Base-by-base conservation (phyloP, 768 basidiomycete genomes). In the Pholiota microspora region DNA sequence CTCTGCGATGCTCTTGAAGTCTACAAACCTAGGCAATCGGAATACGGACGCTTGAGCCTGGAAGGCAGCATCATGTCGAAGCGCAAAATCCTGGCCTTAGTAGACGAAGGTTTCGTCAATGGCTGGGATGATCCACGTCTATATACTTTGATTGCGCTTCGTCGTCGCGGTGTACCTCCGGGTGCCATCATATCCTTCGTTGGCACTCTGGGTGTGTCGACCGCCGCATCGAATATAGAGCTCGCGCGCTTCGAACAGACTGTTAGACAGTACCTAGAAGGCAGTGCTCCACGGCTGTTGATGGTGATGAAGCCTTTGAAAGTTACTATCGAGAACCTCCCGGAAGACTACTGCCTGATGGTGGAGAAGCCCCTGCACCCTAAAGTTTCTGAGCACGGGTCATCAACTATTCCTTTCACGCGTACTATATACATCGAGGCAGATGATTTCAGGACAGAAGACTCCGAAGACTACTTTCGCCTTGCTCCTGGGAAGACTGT, bases 81-180 rank as follows among this genome's bases (percentile, higher is more conserved):
- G 71, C 89, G 97, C 16, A 98, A 98, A 70, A 91, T 99, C 63
- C 76, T 88, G 54, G 82, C 86, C 47, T 84, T 99, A 7, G 97
- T 99, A 45, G 84, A 89, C 45, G 85, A 89, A 59, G 81, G 82
- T 5, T 82, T 91, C 62, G 96, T 99, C 46, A 79, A 71, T 31
- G 96, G 89, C 15, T 99, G 97, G 97, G 94, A 98, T 64, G 97
- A 99, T 64, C 97, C 97, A 27, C 88, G 97, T 13, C 81, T 99
- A 46, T 96, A 97, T 73, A 98, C 97, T 0, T 85, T 98, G 56
- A 95, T 97, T 63, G 95, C 96, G 3, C 82, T 98, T 38, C 89
- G 96, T 49, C 83, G 97, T 55, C 88, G 97, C 31, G 97, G 97
- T 48, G 84, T 98, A 18, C 97, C 97, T n/a, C 96, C 97, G 8